Evolutionary conservation across 1,284 basidiomycete species (phyloP).

Genomic region (Ganoderma resinaceum): DNA sequence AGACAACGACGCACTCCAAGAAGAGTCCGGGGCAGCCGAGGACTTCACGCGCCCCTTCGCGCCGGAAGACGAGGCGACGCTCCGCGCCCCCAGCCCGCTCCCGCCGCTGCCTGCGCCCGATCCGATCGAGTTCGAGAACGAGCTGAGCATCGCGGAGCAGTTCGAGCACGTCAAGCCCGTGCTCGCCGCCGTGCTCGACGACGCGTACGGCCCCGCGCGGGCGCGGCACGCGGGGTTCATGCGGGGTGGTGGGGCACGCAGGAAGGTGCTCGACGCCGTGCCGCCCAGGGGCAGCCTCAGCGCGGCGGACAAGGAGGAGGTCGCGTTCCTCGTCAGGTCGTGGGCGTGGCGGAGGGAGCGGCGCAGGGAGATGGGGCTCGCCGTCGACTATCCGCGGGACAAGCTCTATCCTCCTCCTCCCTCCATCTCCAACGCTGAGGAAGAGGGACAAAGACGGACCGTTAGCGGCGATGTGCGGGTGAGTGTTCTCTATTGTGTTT

Average conservation of each 20-base stretch:
- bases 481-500: neutral
- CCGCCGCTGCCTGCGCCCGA: conserved; percentile 47
- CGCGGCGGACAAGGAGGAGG: conserved; percentile 53
- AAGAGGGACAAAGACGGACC: neutral
- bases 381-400: conserved; percentile 22
- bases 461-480: neutral
- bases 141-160: conserved; percentile 61
- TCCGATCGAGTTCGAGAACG: conserved; percentile 46
- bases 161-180: conserved; percentile 70
- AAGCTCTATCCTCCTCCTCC: conserved; percentile 13
- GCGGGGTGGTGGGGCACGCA: conserved; percentile 57
- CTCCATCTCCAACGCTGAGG: neutral
- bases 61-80: conserved; percentile 24
- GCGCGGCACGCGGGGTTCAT: conserved; percentile 60
- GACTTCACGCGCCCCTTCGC: conserved; percentile 29
- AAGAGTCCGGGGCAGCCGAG: conserved; percentile 16
- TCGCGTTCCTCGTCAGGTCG: conserved; percentile 52
- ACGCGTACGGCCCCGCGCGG: conserved; percentile 59
- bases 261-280: conserved; percentile 52
- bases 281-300: conserved; percentile 61
- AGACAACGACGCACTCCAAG: conserved; percentile 45
- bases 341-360: conserved; percentile 59
- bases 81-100: conserved; percentile 45
- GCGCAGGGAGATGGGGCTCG: conserved; percentile 33
- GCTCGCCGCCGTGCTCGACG: conserved; percentile 61